phyloP scores from a whole-genome alignment of 192 early-diverging fungal genomes.

The Ambispora gerdemannii region DNA sequence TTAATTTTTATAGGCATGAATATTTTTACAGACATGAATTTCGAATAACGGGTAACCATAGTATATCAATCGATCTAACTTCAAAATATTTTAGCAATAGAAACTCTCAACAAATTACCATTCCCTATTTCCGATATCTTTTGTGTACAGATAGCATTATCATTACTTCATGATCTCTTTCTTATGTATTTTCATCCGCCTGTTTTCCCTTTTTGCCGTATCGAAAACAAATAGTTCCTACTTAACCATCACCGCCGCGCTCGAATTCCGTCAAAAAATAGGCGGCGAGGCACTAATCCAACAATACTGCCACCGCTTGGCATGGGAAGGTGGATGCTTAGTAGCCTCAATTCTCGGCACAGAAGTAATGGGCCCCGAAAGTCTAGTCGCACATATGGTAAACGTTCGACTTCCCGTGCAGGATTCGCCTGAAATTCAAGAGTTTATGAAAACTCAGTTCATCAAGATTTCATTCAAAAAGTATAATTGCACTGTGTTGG shows the following conservation, averaged over 20 bases:
- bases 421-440: conserved; percentile 29
- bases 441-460: conserved; percentile 21
- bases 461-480: conserved; percentile 41
- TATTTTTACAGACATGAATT: no score
- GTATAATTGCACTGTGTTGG: conserved; percentile 37
- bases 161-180: no score
- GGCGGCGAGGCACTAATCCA: conserved; percentile 62
- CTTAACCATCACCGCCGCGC: conserved; percentile 40
- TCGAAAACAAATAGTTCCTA: conserved; percentile 25
- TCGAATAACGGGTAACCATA: no score
- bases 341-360: conserved; percentile 61
- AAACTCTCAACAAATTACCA: no score
- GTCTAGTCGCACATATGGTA: conserved; percentile 52
- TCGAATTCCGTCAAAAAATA: conserved; percentile 51
- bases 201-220: no score
- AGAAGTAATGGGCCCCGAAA: conserved; percentile 47
- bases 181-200: no score
- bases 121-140: no score
- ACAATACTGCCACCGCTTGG: conserved; percentile 51
- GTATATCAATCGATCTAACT: no score
- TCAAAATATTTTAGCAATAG: no score
- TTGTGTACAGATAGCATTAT: no score
- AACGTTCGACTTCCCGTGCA: conserved; percentile 54
- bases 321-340: conserved; percentile 50
- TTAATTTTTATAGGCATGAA: no score